Base-by-base conservation (phyloP, 2,329 filamentous ascomycete genomes). In the Aspergillus ustus region DNA sequence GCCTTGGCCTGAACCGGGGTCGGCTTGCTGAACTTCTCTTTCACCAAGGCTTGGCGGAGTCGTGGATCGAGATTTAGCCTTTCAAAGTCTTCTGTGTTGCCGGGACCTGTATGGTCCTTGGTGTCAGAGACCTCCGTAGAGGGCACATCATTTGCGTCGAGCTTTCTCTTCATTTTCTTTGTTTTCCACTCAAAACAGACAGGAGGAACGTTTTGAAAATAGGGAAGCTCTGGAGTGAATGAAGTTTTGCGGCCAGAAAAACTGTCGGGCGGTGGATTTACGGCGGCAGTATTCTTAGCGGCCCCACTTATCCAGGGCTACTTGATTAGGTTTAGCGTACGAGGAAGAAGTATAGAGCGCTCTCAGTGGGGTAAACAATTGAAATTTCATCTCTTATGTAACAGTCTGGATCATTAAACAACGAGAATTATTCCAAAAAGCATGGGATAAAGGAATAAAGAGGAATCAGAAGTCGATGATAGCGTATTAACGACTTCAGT, bases 1-100 rank as follows among this genome's bases (percentile, higher is more conserved):
- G 92, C 91, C 77, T 90, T 89, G 46, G 87, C 85, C 78, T 99
- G 95, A 1, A 98, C 91, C 13, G 89, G 85, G n/a, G 95, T 98
- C 15, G 95, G 95, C 61, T 88, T 88, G 65, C 89, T 84, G 80
- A 93, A 98, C 76, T 90, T 89, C 77, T 95, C 90, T 74, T 91
- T 89, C 51, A 90, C 89, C 68, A 98, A 85, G 58, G 91, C 93
- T 81, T 97, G 92, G 37, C 97, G 83, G 31, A 99, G 82, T 67
- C 95, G 88, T 9, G 92, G 80, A 74, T 99, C 95, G 64, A 99
- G 87, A 64, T 88, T 88, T 63, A 98, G 85, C 60, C 87, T 85
- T 66, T 89, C 84, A 73, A 98, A 99, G 3, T 87, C 87, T 57
- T 87, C 87, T 56, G 80, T 74, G 20, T 82, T 73, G 60, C 66